Evolutionary conservation across 78 protist species (phyloP), one percentile per base, ranked within the genome.

Genomic region (Dictyostelium firmibasis): DNA sequence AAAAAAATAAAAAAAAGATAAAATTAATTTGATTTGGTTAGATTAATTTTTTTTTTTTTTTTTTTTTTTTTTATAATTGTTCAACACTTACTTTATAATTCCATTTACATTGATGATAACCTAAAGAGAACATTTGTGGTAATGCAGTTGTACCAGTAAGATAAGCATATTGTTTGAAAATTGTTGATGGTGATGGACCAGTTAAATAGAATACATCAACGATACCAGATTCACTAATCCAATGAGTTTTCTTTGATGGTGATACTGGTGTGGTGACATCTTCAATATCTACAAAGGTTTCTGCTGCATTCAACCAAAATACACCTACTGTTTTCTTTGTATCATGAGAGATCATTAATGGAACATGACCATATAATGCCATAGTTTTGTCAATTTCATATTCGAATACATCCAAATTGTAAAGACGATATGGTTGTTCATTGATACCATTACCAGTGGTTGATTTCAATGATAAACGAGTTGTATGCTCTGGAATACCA

Each of bases 21-120:
- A 33, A 23, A 70, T 77, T 2, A n/a, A 50, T 50, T 50, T 44
- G 8, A 44, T 13, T 96, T 91, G 7, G 7, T 67, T 98, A 96
- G 27, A 18, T 84, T 44, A 74, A 43, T 20, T 74, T 14, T 11
- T 18, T 2, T 95, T 72, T 97, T 84, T 70, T 96, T 88, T 50
- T n/a, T 77, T 36, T 3, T 57, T 16, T 57, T 20, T 57, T 57
- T 57, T 20, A 57, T 9, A 44, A 9, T 44, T 5, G 5, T 29
- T n/a, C 70, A 8, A 25, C 29, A 69, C 41, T 50, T 74, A 85
- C 84, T 47, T 96, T 92, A 96, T 99, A 99, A 92, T 99, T 99
- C 99, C 99, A 99, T 33, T 99, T 96, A 85, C 99, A 99, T 97
- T 99, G 99, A 95, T 99, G 99, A 88, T 99, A 99, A 11, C 98